Conservation (phyloP, 2,329 filamentous ascomycete genomes). For the Chaetomium globosum region DNA sequence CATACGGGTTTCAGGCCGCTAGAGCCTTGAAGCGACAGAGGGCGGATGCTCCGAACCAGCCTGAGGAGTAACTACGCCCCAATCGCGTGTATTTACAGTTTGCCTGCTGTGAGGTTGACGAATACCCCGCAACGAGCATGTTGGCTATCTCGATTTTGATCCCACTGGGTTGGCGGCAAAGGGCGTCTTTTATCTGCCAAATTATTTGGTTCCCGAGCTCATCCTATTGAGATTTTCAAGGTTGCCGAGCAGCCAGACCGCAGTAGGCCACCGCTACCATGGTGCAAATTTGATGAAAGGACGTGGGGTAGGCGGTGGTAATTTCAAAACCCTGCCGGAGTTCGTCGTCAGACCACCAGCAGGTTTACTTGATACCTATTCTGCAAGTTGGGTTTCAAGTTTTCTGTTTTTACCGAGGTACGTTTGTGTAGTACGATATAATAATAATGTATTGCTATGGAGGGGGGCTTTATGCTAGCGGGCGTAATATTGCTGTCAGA, state of each 20-base stretch:
- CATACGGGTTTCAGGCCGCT: background rate
- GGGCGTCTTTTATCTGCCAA: slow-evolving; percentile 1
- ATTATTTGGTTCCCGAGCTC: background rate
- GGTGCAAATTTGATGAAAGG: slow-evolving; percentile 19
- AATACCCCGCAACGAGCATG: slow-evolving; percentile 15
- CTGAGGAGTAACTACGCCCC: slow-evolving; percentile 8
- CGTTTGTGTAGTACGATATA: background rate
- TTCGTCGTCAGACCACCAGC: background rate
- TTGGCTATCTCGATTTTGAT: slow-evolving; percentile 27
- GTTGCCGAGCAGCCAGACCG: background rate
- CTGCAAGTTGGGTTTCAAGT: background rate
- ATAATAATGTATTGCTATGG: too few relatives aligned
- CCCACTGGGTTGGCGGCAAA: slow-evolving; percentile 7
- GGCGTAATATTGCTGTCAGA: background rate
- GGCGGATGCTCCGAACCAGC: background rate
- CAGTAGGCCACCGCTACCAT: background rate
- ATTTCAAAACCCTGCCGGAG: background rate
- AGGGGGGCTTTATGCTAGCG: background rate
- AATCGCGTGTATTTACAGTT: slow-evolving; percentile 22
- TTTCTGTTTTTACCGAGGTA: background rate
- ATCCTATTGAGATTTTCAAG: slow-evolving; percentile 14
- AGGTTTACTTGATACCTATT: background rate
- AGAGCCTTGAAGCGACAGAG: background rate
- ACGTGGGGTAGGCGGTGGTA: background rate
- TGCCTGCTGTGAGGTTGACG: background rate